Evolutionary conservation across 2,329 filamentous ascomycete genomes (phyloP).

Genomic region (Pseudocercospora macadamiae): DNA sequence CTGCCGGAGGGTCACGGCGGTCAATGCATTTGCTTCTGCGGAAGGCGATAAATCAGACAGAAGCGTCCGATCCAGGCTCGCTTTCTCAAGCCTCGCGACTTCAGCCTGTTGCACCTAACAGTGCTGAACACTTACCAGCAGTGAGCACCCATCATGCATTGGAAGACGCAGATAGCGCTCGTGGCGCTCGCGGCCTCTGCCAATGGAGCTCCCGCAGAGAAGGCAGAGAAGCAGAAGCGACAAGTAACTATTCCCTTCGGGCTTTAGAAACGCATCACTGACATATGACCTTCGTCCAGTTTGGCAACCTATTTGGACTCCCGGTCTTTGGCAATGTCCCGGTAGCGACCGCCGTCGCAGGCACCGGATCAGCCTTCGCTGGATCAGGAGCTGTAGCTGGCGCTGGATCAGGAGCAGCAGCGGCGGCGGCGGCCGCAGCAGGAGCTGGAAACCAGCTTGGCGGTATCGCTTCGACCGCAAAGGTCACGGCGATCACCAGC

Average conservation of each 20-base stretch:
- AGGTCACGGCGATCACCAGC: no score
- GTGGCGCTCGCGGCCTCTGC: constrained; percentile 3
- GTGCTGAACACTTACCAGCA: not conserved
- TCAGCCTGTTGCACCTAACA: not conserved
- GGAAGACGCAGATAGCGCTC: constrained; percentile 3
- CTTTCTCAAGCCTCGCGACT: not conserved
- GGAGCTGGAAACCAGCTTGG: no score
- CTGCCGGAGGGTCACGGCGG: not conserved
- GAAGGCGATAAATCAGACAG: not conserved
- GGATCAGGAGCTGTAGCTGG: no score
- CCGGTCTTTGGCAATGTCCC: not conserved
- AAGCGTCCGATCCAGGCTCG: not conserved
- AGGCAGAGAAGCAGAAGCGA: constrained; percentile 1
- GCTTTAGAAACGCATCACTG: not conserved
- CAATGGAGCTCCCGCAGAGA: not conserved
- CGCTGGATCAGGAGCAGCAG: no score
- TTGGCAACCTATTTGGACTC: not conserved
- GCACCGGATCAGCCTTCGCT: no score
- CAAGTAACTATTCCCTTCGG: not conserved
- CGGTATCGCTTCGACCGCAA: no score
- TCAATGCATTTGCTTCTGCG: not conserved
- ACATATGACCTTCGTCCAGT: not conserved
- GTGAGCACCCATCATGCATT: constrained; percentile 3
- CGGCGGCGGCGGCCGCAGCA: no score
- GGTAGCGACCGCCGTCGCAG: no score